Evolutionary conservation across 768 basidiomycete species (phyloP), one percentile per base, ranked within the genome.

Genomic region (Astraeus odoratus): DNA sequence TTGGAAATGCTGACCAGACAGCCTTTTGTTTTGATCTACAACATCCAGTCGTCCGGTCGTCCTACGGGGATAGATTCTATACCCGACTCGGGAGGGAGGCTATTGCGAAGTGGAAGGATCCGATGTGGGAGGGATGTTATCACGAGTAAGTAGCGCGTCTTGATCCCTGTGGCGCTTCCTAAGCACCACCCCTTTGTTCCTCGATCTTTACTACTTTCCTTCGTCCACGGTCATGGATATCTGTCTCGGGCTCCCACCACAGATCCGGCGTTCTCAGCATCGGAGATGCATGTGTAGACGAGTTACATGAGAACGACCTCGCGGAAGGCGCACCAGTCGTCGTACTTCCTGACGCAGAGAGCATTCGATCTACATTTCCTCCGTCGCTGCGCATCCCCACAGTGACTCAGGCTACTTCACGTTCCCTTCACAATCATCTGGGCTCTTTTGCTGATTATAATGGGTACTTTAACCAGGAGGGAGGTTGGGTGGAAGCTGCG

Each of bases 401-500:
- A 43, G 56, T 18, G 5, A 63, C 27, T 50, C 29, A 23, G 8
- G 27, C 62, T 56, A 20, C 45, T 65, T 20, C 39, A 51, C 12
- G 50, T 39, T 6, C 57, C 47, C 15, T 19, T 3, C 16, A 12
- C 10, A 56, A 59, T n/a, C 26, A 48, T n/a, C 39, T 63, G 9
- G 53, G 47, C 2, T 29, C 44, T 19, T 49, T 49, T 38, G 15
- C 37, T 4, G 26, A 25, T 16, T 52, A 57, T 26, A 51, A 61
- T 19, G 88, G 83, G 1, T 94, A 86, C 57, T 52, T 85, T 36
- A 95, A 92, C 55, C 67, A 66, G 7, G 81, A 86, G 29, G 78
- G 85, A 1, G 93, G 93, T 12, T 97, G 93, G 93, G 89, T 78
- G 2, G 72, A 83, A 56, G 89, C 93, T 1, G 70, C 73, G 1